Percentiles rank a stretch among this genome's conserved stretches.
phyloP scores from a whole-genome alignment of 257 asterid genomes.

The Galeopsis tetrahit region DNA sequence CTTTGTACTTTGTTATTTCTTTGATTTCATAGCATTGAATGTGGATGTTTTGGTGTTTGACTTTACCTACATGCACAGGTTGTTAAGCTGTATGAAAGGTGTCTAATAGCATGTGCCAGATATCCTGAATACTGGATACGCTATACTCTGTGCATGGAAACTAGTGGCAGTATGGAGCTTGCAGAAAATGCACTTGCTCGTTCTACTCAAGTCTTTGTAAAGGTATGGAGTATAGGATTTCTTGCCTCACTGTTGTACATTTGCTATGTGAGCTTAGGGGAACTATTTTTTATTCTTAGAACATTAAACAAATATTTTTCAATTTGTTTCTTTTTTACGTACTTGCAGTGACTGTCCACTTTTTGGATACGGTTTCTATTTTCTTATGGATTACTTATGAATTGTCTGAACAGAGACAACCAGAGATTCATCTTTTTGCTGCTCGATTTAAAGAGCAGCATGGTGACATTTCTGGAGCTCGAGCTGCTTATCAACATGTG shows the following conservation, averaged over 20 bases:
- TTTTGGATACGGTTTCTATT: background rate
- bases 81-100: constrained; percentile 95
- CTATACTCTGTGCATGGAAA: constrained; percentile 86
- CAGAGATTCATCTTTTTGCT: constrained; percentile 95
- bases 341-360: background rate
- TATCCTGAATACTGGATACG: constrained; percentile 97
- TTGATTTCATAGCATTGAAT: constrained; percentile 25
- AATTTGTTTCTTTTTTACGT: background rate
- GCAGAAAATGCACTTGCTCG: constrained; percentile 98
- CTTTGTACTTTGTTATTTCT: constrained; percentile 39
- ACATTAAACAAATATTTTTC: background rate
- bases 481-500: constrained; percentile 89
- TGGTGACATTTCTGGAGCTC: constrained; percentile 84
- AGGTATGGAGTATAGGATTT: constrained; percentile 51
- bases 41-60: constrained; percentile 36
- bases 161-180: constrained; percentile 91
- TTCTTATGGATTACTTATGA: constrained; percentile 30
- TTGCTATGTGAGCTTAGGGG: background rate
- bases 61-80: constrained; percentile 60
- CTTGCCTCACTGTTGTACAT: background rate
- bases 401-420: constrained; percentile 74
- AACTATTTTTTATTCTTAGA: background rate
- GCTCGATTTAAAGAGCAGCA: constrained; percentile 91
- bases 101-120: constrained; percentile 95
- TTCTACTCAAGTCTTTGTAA: constrained; percentile 90